These are phyloP conservation scores for Corynespora cassiicola DNA, from an alignment of 2,329 filamentous ascomycete genomes.

Conservation along the genomic window DNA sequence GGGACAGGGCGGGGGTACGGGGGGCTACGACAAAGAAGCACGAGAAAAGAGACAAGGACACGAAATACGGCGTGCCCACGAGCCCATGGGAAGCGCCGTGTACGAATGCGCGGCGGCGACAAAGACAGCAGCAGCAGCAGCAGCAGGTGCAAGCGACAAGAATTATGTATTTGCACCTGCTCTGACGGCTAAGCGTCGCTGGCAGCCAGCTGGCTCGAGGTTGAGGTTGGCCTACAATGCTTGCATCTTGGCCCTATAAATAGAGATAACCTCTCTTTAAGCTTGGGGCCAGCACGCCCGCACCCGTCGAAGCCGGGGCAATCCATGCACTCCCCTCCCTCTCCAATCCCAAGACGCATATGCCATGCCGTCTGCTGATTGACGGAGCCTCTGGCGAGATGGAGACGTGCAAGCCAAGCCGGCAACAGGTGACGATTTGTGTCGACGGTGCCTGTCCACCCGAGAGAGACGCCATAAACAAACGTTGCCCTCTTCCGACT, in stretches of 20 bases:
- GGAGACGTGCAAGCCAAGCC: slow-evolving; percentile 6
- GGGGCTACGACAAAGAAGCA: slow-evolving; percentile 17
- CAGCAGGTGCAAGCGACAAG: slow-evolving; percentile 37
- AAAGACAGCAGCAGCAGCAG: slow-evolving; percentile 25
- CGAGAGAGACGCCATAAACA: too few species aligned
- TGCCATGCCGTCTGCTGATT: slow-evolving; percentile 11
- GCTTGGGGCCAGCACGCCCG: slow-evolving; percentile 17
- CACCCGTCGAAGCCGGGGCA: slow-evolving; percentile 1
- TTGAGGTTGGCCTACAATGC: slow-evolving; percentile 24
- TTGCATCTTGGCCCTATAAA: slow-evolving; percentile 28
- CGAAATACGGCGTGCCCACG: slow-evolving; percentile 34
- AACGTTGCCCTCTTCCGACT: slow-evolving; percentile 1
- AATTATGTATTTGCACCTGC: slow-evolving; percentile 24
- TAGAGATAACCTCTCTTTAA: slow-evolving; percentile 42
- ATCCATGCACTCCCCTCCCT: slow-evolving; percentile 13
- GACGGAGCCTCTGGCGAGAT: slow-evolving; percentile 4
- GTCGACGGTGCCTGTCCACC: too few species aligned
- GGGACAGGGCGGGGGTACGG: background rate
- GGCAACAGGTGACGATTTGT: slow-evolving; percentile 6
- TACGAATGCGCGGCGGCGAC: slow-evolving; percentile 15
- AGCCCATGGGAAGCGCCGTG: slow-evolving; percentile 2
- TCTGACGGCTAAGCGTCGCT: slow-evolving; percentile 23
- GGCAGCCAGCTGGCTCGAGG: slow-evolving; percentile 18
- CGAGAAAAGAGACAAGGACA: too few species aligned
- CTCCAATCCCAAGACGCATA: background rate